Evolutionary conservation across 345 rosid species (phyloP), one percentile per base, ranked within the genome.

Genomic region (Melastoma malabathricum): DNA sequence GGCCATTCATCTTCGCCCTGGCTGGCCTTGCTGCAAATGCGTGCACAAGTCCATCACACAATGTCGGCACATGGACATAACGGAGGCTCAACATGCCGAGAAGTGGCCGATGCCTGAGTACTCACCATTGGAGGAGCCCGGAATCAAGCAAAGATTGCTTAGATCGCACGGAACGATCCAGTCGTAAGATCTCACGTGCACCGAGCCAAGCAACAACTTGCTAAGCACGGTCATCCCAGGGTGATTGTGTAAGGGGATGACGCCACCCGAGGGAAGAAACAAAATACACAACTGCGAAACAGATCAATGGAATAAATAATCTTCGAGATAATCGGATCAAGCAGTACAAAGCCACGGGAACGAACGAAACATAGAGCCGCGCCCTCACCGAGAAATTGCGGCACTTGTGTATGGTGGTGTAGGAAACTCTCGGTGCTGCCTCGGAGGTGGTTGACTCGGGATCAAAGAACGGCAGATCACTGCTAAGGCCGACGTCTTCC

Each of bases 171-270:
- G 73, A 46, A 62, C 65, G 2, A 69, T 75, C 85, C 69, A 78
- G 52, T 84, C 94, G 13, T 76, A 84, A 0, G 94, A 81, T 60
- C 75, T 81, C 17, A 81, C 75, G 64, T 84, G 94, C 85, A 84
- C 75, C 2, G 74, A 64, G 6, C 94, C 89, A 0, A 76, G 31
- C 1, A 84, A 57, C 46, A 84, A 81, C 56, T 84, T 84, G 76
- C 68, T 78, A 39, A 84, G 78, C 5, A 81, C 94, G 1, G 94
- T 84, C 89, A 84, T 84, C 43, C 52, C 89, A 0, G 94, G 94
- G 67, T 84, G 94, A 41, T 84, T 79, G 58, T 84, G 94, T 34
- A 84, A 79, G 10, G 94, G 94, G 64, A 84, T 84, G 10, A 75
- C 82, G 3, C 67, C 86, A 1, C 48, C 65, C 15, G 76, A 68